Evolutionary conservation across 352 stramenopile species (phyloP), one percentile per base, ranked within the genome.

Genomic region (Phytopythium chamaehyphon): DNA sequence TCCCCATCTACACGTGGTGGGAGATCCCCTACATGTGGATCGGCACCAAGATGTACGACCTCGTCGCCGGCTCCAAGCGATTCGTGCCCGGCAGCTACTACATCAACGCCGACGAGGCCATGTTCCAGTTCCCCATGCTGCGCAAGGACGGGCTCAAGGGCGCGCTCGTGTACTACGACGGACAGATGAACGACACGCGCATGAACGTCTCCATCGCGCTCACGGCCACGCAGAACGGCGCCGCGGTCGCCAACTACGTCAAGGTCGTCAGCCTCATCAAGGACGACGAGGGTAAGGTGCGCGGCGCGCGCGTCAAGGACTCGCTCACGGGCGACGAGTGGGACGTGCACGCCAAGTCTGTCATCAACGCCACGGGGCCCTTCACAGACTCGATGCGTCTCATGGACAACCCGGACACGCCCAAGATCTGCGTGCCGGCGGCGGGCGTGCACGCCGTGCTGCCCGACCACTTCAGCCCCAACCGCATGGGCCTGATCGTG

Each of bases 1-100:
- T 98, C 59, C 92, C 93, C 40, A 92, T 97, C 58, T 97, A 98
- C 72, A 96, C 75, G 54, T 98, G 90, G 91, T 98, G 88, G 89
- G 86, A 98, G 61, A 75, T 98, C 49, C 93, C 91, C 11, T 98
- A 98, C 77, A 96, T 97, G 76, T 97, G 83, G 86, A 83, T 79
- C 5, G 93, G 93, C 18, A 80, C 90, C 51, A 97, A 97, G 69
- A 73, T 90, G 26, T 98, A 98, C 62, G 93, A 98, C 54, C 50
- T 97, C 14, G 81, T 98, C 37, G 93, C 93, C 3, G 87, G 88
- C 44, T 73, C 55, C n/a, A 88, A 95, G 56, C 81, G 86, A 36
- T 90, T 84, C 52, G 92, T 98, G 43, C 88, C 92, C 7, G 66
- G 78, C 40, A 96, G 78, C 58, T 88, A 91, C 69, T 97, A 89